These are phyloP conservation scores for Annulohypoxylon nitens DNA, from an alignment of 495 filamentous ascomycete genomes.

Conservation along the genomic window DNA sequence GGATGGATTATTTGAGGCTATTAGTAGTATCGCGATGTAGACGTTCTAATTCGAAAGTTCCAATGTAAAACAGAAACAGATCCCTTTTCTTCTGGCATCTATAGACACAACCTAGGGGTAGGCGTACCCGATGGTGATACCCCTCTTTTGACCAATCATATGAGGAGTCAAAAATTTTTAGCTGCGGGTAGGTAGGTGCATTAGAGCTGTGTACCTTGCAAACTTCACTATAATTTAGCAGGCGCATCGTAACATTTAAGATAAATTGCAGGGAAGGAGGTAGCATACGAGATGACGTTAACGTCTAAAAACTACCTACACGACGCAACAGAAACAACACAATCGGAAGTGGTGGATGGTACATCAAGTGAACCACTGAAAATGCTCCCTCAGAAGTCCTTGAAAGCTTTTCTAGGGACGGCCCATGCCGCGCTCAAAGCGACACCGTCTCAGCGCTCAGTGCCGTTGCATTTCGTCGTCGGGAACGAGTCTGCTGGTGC, in stretches of 20 bases:
- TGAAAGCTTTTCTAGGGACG: slow-evolving; percentile 55
- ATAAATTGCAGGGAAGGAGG: slow-evolving; percentile 4
- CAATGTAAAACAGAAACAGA: too few species aligned
- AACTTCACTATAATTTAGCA: background rate
- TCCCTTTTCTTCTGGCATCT: too few species aligned
- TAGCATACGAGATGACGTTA: too few species aligned
- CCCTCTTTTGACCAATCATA: slow-evolving; percentile 1
- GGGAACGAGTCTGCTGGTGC: slow-evolving; percentile 82
- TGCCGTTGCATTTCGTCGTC: slow-evolving; percentile 72
- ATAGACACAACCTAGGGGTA: too few species aligned
- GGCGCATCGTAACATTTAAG: slow-evolving; percentile 4
- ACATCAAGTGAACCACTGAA: slow-evolving; percentile 6
- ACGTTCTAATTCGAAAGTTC: background rate
- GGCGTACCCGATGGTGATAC: too few species aligned
- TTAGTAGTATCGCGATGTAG: slow-evolving; percentile 1
- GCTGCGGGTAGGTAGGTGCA: background rate
- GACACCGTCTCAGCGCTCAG: slow-evolving; percentile 50
- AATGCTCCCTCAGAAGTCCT: slow-evolving; percentile 46
- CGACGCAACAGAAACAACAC: background rate
- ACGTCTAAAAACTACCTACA: slow-evolving; percentile 17
- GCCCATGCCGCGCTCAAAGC: slow-evolving; percentile 57
- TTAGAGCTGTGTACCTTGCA: background rate
- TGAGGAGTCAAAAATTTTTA: background rate
- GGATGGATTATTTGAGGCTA: background rate
- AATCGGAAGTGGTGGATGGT: slow-evolving; percentile 5